Conservation (phyloP, 257 asterid species). For the Misopates orontium region DNA sequence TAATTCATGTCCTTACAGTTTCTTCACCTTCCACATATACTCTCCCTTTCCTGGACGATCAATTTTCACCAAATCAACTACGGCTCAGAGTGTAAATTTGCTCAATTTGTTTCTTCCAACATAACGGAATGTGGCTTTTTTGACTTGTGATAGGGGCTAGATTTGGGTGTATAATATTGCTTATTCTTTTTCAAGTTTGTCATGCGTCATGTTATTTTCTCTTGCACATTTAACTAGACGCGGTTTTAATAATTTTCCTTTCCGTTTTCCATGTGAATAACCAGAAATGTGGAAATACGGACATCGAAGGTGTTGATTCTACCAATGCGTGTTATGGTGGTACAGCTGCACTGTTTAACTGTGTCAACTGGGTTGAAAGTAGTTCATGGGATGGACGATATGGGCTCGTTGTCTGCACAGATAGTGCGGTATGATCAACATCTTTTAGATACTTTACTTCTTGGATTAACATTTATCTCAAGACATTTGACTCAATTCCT, state of each 20-base stretch:
- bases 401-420: slow-evolving; percentile 99
- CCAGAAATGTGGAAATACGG: slow-evolving; percentile 89
- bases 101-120: too few species aligned
- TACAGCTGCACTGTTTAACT: slow-evolving; percentile 92
- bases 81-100: too few species aligned
- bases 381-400: slow-evolving; percentile 98
- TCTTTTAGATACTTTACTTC: slow-evolving; percentile 22
- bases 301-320: slow-evolving; percentile 98
- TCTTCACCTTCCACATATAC: too few species aligned
- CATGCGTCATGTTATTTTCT: not conserved
- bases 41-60: too few species aligned
- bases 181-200: not conserved
- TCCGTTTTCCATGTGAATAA: slow-evolving; percentile 27
- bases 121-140: too few species aligned
- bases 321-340: slow-evolving; percentile 99
- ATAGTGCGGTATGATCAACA: slow-evolving; percentile 79
- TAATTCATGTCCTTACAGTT: too few species aligned
- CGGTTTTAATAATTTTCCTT: slow-evolving; percentile 14
- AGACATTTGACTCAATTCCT: not conserved
- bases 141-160: too few species aligned
- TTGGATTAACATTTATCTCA: not conserved
- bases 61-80: too few species aligned
- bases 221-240: not conserved
- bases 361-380: slow-evolving; percentile 98
- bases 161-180: not conserved